phyloP scores from a whole-genome alignment of 164 flowering plant species.

The Magnolia kwangsiensis region DNA sequence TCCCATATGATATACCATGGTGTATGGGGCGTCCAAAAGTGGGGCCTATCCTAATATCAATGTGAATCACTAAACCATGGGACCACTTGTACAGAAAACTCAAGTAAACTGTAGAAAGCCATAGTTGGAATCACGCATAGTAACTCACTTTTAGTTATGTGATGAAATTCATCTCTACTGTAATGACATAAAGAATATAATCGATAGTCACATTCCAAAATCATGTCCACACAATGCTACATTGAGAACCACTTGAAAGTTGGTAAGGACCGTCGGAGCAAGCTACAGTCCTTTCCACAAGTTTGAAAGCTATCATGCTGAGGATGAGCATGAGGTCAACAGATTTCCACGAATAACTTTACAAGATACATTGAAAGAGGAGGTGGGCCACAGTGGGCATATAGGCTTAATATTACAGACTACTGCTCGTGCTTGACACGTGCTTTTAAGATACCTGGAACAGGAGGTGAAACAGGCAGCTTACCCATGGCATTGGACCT shows the following conservation, averaged over 20 bases:
- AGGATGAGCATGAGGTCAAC: background rate
- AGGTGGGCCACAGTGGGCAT: background rate
- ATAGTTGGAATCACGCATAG: too few species aligned
- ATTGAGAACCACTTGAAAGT: background rate
- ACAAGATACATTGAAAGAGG: constrained; percentile 39
- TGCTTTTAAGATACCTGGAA: constrained; percentile 81
- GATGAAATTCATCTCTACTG: background rate
- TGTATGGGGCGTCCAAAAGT: too few species aligned
- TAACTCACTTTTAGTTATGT: too few species aligned
- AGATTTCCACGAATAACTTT: constrained; percentile 25
- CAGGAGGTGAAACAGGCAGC: constrained; percentile 65
- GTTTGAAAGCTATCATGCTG: background rate
- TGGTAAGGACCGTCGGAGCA: background rate
- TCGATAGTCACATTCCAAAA: background rate
- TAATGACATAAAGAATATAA: background rate
- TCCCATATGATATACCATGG: too few species aligned
- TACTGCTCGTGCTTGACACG: constrained; percentile 74
- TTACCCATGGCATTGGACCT: constrained; percentile 34
- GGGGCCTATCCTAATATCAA: too few species aligned
- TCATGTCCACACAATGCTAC: background rate
- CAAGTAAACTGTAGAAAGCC: too few species aligned
- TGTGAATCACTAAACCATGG: too few species aligned
- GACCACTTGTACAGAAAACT: too few species aligned
- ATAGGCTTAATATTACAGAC: constrained; percentile 11
- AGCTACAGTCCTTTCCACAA: background rate